Percentiles rank a stretch among this genome's conserved stretches.
phyloP scores from a whole-genome alignment of 1,284 basidiomycete genomes.

The Papiliotrema laurentii region DNA sequence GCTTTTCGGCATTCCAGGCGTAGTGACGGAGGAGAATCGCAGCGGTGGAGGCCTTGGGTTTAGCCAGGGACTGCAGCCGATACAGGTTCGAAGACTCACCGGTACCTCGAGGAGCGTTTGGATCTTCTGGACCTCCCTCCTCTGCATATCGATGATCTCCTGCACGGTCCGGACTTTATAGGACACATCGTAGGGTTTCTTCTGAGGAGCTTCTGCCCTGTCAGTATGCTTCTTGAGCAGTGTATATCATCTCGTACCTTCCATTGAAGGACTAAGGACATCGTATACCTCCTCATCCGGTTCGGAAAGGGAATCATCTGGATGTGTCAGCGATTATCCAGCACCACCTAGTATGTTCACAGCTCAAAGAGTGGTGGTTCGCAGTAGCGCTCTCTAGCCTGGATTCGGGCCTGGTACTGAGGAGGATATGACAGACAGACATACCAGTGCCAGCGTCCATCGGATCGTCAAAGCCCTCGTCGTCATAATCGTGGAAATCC shows the following conservation, averaged over 20 bases:
- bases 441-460: constrained; percentile 26
- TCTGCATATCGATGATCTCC: constrained; percentile 72
- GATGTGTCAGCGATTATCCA: constrained; percentile 9
- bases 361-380: too few species aligned
- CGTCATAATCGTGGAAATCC: constrained; percentile 34
- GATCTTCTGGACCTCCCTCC: constrained; percentile 73
- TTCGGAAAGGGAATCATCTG: constrained; percentile 20
- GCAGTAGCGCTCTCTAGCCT: too few species aligned
- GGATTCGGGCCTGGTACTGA: too few species aligned
- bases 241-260: too few species aligned
- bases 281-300: constrained; percentile 37
- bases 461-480: constrained; percentile 35
- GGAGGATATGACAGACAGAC: not conserved
- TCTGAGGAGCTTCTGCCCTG: constrained; percentile 27
- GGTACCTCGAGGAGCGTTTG: constrained; percentile 78
- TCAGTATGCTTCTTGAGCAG: too few species aligned
- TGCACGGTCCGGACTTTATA: constrained; percentile 65
- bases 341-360: too few species aligned
- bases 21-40: constrained; percentile 77
- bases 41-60: constrained; percentile 55
- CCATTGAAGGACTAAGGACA: constrained; percentile 38
- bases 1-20: constrained; percentile 91
- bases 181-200: constrained; percentile 47
- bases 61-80: not conserved
- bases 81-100: constrained; percentile 53